Conservation (phyloP, 2,329 filamentous ascomycete species). For the Fonsecaea multimorphosa region DNA sequence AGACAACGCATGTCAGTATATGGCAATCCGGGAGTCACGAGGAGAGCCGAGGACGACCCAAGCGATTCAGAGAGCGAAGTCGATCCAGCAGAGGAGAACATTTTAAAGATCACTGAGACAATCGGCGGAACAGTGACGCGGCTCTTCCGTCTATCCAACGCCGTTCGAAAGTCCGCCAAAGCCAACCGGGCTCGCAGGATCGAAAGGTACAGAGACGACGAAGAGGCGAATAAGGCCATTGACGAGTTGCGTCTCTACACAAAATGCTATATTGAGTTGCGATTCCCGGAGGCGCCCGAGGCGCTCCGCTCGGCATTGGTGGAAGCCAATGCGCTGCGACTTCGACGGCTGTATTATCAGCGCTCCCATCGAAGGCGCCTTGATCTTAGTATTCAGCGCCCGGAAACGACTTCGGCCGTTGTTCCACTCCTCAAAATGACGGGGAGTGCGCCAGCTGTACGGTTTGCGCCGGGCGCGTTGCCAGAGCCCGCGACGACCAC, state of each 20-base stretch:
- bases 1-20: conserved; percentile 23
- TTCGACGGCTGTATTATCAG: conserved; percentile 12
- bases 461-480: neutral
- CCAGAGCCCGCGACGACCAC: neutral
- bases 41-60: conserved; percentile 32
- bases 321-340: conserved; percentile 8
- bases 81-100: conserved; percentile 37
- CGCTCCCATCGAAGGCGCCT: conserved; percentile 10
- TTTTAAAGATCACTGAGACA: conserved; percentile 38
- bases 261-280: conserved; percentile 42
- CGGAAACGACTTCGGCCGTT: neutral
- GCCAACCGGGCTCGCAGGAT: conserved; percentile 39
- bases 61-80: conserved; percentile 35
- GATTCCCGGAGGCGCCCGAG: conserved; percentile 40
- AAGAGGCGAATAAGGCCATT: conserved; percentile 42
- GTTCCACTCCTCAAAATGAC: neutral
- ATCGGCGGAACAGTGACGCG: conserved; percentile 42
- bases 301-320: conserved; percentile 35
- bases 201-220: conserved; percentile 39
- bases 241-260: conserved; percentile 42
- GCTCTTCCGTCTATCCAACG: conserved; percentile 43
- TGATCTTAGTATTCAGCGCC: conserved; percentile 10
- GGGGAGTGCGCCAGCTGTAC: neutral
- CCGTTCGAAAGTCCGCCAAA: conserved; percentile 41
- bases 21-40: conserved; percentile 33